Conservation (phyloP, 768 basidiomycete species). For the Leucocoprinus sp. region DNA sequence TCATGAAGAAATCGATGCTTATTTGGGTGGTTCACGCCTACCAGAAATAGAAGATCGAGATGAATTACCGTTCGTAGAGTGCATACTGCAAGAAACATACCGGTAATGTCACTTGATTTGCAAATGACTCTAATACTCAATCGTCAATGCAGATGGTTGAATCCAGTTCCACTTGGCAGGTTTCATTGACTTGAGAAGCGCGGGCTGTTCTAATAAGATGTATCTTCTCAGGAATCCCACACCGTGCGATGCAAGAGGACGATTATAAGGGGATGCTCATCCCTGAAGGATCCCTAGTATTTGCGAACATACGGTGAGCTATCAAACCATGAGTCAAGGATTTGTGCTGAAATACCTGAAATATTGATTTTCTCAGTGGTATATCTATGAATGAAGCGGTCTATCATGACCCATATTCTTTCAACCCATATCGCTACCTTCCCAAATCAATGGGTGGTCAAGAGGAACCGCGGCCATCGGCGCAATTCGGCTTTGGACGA, state of each 20-base stretch:
- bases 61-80: slow-evolving; percentile 28
- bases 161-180: not conserved
- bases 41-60: slow-evolving; percentile 25
- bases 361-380: not conserved
- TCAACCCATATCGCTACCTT: not conserved
- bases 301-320: slow-evolving; percentile 52
- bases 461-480: not conserved
- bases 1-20: slow-evolving; percentile 32
- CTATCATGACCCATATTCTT: not conserved
- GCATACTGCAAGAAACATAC: slow-evolving; percentile 21
- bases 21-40: slow-evolving; percentile 27
- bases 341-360: not conserved
- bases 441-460: not conserved
- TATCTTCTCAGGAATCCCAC: slow-evolving; percentile 44
- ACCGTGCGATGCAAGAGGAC: slow-evolving; percentile 57
- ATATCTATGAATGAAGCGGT: not conserved
- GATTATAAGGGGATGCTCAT: slow-evolving; percentile 49
- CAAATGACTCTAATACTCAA: not conserved
- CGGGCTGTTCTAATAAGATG: not conserved
- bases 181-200: not conserved
- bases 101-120: slow-evolving; percentile 9
- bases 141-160: not conserved
- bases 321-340: not conserved
- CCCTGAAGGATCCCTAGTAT: slow-evolving; percentile 54
- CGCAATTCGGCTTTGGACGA: slow-evolving; percentile 1